Evolutionary conservation across 345 rosid species (phyloP), one percentile per base, ranked within the genome.

Genomic region (Citrus sinensis): DNA sequence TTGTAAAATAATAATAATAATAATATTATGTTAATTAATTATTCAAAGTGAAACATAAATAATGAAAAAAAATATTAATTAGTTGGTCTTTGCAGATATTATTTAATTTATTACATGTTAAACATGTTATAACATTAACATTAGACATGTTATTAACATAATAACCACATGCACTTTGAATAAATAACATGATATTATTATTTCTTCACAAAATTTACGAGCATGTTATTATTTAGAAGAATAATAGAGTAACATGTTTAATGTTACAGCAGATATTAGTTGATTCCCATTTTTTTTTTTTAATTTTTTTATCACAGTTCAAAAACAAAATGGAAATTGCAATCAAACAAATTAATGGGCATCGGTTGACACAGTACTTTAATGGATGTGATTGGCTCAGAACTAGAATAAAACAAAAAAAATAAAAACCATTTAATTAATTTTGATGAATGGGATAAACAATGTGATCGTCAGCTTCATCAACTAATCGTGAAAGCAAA

Each of bases 391-490:
- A 40, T 70, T 70, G 80, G 80, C 16, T 39, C 17, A 35, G 64
- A 76, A 80, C 76, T 55, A 14, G 51, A 74, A 30, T 34, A 55
- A 59, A 74, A 30, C 19, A 55, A 59, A 27, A 67, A 4, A 34
- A 46, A 46, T 3, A 46, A 46, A 59, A 24, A 65, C 5, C 30
- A 65, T 16, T 60, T 37, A 6, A 32, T 72, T 9, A 76, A n/a
- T 22, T 66, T 34, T 34, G 46, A 54, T 67, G 51, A 55, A 35
- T 68, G 71, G 71, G 51, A 54, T 56, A 67, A 66, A 67, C n/a
- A 56, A 56, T 68, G 29, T 16, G 29, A 40, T 68, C 39, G 74
- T 77, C 80, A 35, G 27, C 58, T 70, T 67, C 59, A 68, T 68
- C 59, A 58, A 68, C 59, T 68, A 39, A 27, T 49, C 67, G 27